phyloP scores from a whole-genome alignment of 2,329 filamentous ascomycete genomes.

The Nemania sp. region DNA sequence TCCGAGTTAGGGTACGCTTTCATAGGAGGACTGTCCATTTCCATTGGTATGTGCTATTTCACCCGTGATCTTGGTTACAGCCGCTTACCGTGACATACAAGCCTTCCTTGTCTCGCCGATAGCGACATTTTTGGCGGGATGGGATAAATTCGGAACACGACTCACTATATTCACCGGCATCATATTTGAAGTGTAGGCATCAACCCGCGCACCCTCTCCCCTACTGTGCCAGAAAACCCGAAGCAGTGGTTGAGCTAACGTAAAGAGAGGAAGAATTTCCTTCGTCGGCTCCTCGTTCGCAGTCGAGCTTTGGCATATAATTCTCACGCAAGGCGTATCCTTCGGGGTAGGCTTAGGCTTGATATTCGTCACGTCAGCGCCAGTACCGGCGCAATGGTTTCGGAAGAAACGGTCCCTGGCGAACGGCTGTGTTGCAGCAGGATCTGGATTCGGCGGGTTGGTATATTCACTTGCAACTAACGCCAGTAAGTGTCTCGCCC shows the following conservation, averaged over 20 bases:
- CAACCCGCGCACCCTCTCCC: neutral
- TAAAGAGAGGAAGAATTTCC: constrained; percentile 45
- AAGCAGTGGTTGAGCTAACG: neutral
- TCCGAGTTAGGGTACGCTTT: constrained; percentile 73
- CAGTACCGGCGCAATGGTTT: constrained; percentile 76
- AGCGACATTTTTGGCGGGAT: constrained; percentile 56
- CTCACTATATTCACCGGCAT: constrained; percentile 66
- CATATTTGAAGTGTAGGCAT: constrained; percentile 58
- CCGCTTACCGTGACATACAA: constrained; percentile 37
- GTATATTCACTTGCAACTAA: constrained; percentile 69
- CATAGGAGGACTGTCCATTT: constrained; percentile 72
- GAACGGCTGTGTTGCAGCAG: constrained; percentile 69
- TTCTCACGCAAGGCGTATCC: constrained; percentile 72
- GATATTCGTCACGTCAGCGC: constrained; percentile 69
- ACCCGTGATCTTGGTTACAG: neutral
- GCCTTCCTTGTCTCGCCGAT: constrained; percentile 71
- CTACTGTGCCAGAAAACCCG: neutral
- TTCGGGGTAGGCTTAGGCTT: constrained; percentile 83
- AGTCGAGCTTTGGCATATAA: constrained; percentile 71
- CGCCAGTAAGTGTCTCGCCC: constrained; percentile 45
- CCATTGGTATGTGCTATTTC: constrained; percentile 44
- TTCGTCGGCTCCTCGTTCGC: constrained; percentile 74
- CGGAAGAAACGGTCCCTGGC: constrained; percentile 67
- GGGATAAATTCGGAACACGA: constrained; percentile 66
- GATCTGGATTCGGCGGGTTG: constrained; percentile 74